Conservation (phyloP, 805 yeast genomes). For the Limtongozyma cylindracea region DNA sequence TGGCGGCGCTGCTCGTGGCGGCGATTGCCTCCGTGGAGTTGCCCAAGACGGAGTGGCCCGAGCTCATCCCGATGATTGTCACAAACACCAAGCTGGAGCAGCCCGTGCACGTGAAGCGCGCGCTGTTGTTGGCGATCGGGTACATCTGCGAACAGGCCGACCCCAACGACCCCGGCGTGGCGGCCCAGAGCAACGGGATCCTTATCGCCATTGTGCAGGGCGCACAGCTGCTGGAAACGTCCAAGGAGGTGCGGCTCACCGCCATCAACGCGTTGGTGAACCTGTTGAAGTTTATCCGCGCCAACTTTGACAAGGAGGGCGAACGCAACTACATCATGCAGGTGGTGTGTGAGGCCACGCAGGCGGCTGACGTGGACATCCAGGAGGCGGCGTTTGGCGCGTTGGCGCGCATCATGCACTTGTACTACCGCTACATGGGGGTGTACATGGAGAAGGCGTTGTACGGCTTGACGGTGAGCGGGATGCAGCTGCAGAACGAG, state of each 20-base stretch:
- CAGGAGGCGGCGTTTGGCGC: conserved; percentile 95
- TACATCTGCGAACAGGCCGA: conserved; percentile 91
- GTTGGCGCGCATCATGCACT: conserved; percentile 71
- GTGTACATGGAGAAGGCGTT: conserved; percentile 95
- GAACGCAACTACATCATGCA: conserved; percentile 96
- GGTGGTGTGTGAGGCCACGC: conserved; percentile 98
- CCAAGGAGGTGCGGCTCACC: conserved; percentile 53
- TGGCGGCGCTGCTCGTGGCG: conserved; percentile 86
- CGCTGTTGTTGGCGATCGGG: conserved; percentile 76
- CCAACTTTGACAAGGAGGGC: conserved; percentile 77
- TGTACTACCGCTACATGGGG: conserved; percentile 75
- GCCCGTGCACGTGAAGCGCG: conserved; percentile 60
- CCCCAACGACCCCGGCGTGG: conserved; percentile 51
- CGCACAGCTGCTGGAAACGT: conserved; percentile 64
- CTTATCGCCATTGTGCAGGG: conserved; percentile 94
- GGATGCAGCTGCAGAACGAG: conserved; percentile 72
- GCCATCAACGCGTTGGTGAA: conserved; percentile 83
- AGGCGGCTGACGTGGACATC: conserved; percentile 53
- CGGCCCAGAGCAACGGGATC: conserved; percentile 73
- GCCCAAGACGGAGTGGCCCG: conserved; percentile 75
- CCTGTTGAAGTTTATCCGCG: conserved; percentile 72
- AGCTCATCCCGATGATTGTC: conserved; percentile 59
- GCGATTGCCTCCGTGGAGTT: conserved; percentile 93
- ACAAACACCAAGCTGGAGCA: conserved; percentile 64
- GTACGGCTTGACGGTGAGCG: conserved; percentile 68